A percentile compares a stretch with the other conserved stretches of the same genome.
Evolutionary conservation across 2,329 filamentous ascomycete species (phyloP).

Genomic region (Stenocarpella maydis): DNA sequence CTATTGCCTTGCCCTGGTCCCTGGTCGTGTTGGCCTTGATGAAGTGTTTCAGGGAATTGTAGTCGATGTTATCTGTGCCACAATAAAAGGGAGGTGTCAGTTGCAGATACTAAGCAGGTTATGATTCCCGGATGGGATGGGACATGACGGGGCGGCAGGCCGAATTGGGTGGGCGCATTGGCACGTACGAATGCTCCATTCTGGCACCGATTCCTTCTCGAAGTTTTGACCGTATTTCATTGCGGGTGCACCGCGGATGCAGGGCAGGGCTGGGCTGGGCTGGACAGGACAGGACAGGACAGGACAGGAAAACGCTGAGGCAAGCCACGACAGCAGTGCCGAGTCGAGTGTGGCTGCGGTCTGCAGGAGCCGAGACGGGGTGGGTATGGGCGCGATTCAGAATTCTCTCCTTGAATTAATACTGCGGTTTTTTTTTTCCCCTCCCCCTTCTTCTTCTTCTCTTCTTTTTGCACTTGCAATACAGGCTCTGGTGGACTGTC

Average conservation of each 20-base stretch:
- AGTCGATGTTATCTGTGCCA: constrained; percentile 80
- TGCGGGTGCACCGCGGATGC: constrained; percentile 18
- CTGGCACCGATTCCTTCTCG: constrained; percentile 78
- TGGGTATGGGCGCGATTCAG: background rate
- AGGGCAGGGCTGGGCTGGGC: background rate
- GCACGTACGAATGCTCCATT: constrained; percentile 81
- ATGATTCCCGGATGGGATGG: too few relatives aligned
- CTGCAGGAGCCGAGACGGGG: background rate
- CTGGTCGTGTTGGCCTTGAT: constrained; percentile 83
- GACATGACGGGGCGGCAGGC: too few relatives aligned
- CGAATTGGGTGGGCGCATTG: too few relatives aligned
- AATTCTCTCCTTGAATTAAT: background rate
- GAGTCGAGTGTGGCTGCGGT: background rate
- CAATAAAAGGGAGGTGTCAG: constrained; percentile 29
- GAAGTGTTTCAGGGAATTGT: constrained; percentile 84
- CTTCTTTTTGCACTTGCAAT: background rate
- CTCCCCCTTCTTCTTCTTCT: too few relatives aligned
- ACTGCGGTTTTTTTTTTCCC: too few relatives aligned
- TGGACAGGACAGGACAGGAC: background rate
- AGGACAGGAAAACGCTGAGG: too few relatives aligned
- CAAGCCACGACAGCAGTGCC: too few relatives aligned
- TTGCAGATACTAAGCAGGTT: constrained; percentile 28
- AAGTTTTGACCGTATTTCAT: constrained; percentile 85
- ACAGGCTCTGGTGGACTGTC: too few relatives aligned
- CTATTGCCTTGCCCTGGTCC: constrained; percentile 73